Evolutionary conservation across 116 monocot genomes (phyloP).

Genomic region (Cymodocea nodosa): DNA sequence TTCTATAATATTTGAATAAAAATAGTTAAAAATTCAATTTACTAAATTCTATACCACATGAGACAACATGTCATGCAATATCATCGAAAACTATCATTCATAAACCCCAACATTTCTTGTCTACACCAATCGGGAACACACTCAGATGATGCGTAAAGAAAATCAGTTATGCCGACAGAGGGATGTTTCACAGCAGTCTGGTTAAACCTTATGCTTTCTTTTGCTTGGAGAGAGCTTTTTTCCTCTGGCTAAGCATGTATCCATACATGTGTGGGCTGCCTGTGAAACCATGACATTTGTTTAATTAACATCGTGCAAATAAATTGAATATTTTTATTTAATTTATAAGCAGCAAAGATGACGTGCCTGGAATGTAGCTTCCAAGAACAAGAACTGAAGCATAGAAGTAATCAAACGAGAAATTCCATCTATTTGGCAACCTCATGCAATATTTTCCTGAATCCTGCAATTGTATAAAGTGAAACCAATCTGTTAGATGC

Average conservation of each 20-base stretch:
- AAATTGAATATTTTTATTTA: neutral
- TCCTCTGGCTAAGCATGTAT: slow-evolving; percentile 81
- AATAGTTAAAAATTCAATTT: too few species aligned
- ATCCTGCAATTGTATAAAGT: slow-evolving; percentile 24
- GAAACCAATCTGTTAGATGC: neutral
- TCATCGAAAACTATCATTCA: too few species aligned
- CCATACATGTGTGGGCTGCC: slow-evolving; percentile 58
- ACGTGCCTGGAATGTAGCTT: slow-evolving; percentile 57
- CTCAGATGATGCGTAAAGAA: too few species aligned
- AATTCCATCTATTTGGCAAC: slow-evolving; percentile 93
- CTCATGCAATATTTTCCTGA: slow-evolving; percentile 85
- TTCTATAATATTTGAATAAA: too few species aligned
- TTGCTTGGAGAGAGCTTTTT: slow-evolving; percentile 72
- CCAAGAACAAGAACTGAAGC: slow-evolving; percentile 40
- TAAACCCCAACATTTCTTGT: too few species aligned
- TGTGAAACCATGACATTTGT: neutral
- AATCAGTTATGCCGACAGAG: too few species aligned
- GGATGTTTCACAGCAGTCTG: too few species aligned
- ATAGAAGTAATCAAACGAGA: slow-evolving; percentile 79
- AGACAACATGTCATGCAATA: too few species aligned
- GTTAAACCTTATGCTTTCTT: slow-evolving; percentile 36
- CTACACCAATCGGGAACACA: too few species aligned
- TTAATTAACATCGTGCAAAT: neutral
- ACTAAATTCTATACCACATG: too few species aligned
- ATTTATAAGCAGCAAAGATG: neutral